These are phyloP conservation scores for Eremochloa ophiuroides DNA, from an alignment of 176 grass and related monocot genomes.

Conservation along the genomic window DNA sequence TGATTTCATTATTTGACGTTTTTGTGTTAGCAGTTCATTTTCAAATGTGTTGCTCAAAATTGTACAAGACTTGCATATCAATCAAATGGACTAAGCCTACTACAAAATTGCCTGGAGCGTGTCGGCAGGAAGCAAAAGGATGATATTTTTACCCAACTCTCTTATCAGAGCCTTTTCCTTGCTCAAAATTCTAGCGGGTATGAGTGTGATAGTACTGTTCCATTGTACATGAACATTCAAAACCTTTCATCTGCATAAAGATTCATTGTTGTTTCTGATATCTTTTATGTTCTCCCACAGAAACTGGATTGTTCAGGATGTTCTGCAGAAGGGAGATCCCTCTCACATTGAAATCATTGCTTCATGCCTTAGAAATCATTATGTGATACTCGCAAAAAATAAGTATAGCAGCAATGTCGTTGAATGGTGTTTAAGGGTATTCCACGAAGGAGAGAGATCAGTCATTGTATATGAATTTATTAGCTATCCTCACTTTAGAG, in stretches of 20 bases:
- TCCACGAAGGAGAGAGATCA: not conserved
- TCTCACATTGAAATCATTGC: slow-evolving; percentile 9
- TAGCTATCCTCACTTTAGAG: slow-evolving; percentile 20
- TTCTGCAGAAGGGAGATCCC: slow-evolving; percentile 13
- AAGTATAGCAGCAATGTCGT: slow-evolving; percentile 60
- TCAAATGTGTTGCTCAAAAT: slow-evolving; percentile 21
- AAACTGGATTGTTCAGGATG: slow-evolving; percentile 57
- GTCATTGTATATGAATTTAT: slow-evolving; percentile 42
- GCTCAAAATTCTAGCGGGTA: slow-evolving; percentile 50
- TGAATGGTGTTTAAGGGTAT: slow-evolving; percentile 45
- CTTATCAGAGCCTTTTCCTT: slow-evolving; percentile 4
- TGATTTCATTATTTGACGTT: not conserved
- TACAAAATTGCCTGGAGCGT: slow-evolving; percentile 35
- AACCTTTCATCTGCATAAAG: not conserved
- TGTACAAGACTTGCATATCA: slow-evolving; percentile 31
- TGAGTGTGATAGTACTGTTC: not conserved
- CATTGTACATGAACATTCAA: not conserved
- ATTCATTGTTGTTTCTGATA: not conserved
- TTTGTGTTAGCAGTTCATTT: slow-evolving; percentile 40
- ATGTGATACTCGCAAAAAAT: slow-evolving; percentile 35
- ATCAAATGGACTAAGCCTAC: slow-evolving; percentile 22
- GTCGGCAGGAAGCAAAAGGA: not conserved
- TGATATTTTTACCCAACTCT: slow-evolving; percentile 6
- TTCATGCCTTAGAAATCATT: slow-evolving; percentile 27
- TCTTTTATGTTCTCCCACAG: slow-evolving; percentile 13